Conservation (phyloP, 2,329 filamentous ascomycete species). For the Dryadomyces sulphureus region DNA sequence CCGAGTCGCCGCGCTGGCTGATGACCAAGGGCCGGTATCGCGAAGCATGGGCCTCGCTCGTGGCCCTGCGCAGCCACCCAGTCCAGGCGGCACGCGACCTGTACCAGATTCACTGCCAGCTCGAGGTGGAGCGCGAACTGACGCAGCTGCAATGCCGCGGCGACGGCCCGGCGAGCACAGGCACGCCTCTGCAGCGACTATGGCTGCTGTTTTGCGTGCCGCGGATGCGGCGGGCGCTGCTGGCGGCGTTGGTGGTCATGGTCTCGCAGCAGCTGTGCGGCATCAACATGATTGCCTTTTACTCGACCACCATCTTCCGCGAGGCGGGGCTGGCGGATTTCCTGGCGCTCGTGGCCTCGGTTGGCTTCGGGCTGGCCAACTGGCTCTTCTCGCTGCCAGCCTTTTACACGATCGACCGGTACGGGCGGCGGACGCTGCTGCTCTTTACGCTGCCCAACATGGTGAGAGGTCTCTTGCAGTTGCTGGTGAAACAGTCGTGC, state of each 20-base stretch:
- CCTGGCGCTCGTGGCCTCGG: slow-evolving; percentile 45
- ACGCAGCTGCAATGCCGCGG: slow-evolving; percentile 13
- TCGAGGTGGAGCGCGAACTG: slow-evolving; percentile 42
- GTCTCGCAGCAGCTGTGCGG: slow-evolving; percentile 58
- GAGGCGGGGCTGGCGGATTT: slow-evolving; percentile 40
- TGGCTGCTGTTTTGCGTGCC: slow-evolving; percentile 54
- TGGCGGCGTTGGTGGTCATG: slow-evolving; percentile 70
- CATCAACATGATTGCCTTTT: slow-evolving; percentile 63
- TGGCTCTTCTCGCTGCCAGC: slow-evolving; percentile 46
- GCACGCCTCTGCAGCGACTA: slow-evolving; percentile 47
- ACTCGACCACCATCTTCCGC: slow-evolving; percentile 48
- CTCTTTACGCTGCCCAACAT: slow-evolving; percentile 54
- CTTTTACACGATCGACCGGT: slow-evolving; percentile 48
- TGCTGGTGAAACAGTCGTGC: neutral
- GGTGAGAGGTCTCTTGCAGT: slow-evolving; percentile 13
- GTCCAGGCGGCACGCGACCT: slow-evolving; percentile 46
- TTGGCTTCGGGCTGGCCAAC: slow-evolving; percentile 51
- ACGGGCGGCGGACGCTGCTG: slow-evolving; percentile 45
- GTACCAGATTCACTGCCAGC: slow-evolving; percentile 49
- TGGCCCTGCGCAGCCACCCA: slow-evolving; percentile 34
- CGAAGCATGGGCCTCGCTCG: slow-evolving; percentile 43
- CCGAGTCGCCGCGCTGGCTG: slow-evolving; percentile 50
- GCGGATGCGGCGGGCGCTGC: slow-evolving; percentile 54
- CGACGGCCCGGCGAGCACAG: slow-evolving; percentile 17
- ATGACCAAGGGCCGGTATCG: slow-evolving; percentile 50